Evolutionary conservation across 139 green algal genomes (phyloP), one percentile per base, ranked within the genome.

Genomic region (Astrephomene gubernaculifera): DNA sequence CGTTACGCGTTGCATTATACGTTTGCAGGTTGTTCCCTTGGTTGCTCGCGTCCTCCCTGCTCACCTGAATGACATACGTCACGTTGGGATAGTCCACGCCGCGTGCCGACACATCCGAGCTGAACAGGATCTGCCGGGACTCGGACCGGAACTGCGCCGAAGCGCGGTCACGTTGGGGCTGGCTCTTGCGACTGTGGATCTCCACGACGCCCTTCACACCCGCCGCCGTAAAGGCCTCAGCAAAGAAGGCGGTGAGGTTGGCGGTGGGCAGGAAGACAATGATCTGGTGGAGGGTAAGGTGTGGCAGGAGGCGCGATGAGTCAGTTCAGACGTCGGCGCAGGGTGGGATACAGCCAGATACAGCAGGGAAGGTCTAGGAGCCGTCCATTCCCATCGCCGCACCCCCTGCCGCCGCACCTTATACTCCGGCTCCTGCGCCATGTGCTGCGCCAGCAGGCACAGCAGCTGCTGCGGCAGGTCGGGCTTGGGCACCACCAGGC

Each of bases 71-170:
- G 60, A 99, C 96, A 8, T 97, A 63, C 12, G 93, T 95, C 17
- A 99, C 95, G 68, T 97, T 94, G 0, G 97, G 97, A 90, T 98
- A 99, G 91, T 99, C 97, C 49, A 99, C 93, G 0, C 97, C 97
- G 8, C 97, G 90, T 2, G 97, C 97, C 25, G 92, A 96, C 12
- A 99, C 97, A 83, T 99, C 97, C 17, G 79, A 94, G 53, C 90
- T 94, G 89, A 98, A 97, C 83, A 99, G 89, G 71, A 99, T 91
- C 57, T 53, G 76, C 1, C 85, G 68, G 0, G n/a, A 67, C 10
- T 72, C 86, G 21, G 68, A 35, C 7, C 96, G 89, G 90, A 99
- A 99, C 68, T 91, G 29, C 85, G 79, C 79, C 35, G 60, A 63
- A 41, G 89, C 90, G 31, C 85, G 91, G 21, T 93, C 96, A n/a